Conservation (phyloP, 2,329 filamentous ascomycete genomes). For the Fonsecaea erecta region DNA sequence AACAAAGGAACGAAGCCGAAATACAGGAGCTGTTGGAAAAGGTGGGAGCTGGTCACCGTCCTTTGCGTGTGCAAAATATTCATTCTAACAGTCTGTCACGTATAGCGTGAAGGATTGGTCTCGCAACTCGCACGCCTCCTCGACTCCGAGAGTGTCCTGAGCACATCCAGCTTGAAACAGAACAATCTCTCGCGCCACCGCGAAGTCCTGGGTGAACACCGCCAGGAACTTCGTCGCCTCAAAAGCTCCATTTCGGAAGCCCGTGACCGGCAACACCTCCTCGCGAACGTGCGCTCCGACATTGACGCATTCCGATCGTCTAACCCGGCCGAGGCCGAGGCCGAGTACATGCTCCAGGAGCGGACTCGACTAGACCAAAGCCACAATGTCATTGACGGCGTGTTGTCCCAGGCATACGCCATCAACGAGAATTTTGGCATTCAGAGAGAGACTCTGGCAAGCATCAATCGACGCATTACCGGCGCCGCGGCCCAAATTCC, state of each 20-base stretch:
- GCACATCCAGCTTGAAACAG: slow-evolving; percentile 92
- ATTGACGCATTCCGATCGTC: slow-evolving; percentile 84
- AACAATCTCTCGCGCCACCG: slow-evolving; percentile 92
- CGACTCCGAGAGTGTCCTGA: slow-evolving; percentile 86
- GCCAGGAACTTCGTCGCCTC: slow-evolving; percentile 77
- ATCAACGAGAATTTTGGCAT: slow-evolving; percentile 88
- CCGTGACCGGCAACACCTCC: slow-evolving; percentile 84
- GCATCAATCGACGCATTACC: slow-evolving; percentile 88
- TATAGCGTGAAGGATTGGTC: slow-evolving; percentile 79
- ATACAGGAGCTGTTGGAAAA: slow-evolving; percentile 83
- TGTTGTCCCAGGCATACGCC: slow-evolving; percentile 93
- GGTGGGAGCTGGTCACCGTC: slow-evolving; percentile 52
- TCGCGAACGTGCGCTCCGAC: slow-evolving; percentile 87
- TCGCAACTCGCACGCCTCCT: slow-evolving; percentile 83
- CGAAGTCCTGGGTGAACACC: slow-evolving; percentile 86
- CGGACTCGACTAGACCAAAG: slow-evolving; percentile 83
- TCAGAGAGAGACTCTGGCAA: slow-evolving; percentile 85
- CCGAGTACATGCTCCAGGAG: slow-evolving; percentile 97
- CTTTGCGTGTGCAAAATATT: background rate
- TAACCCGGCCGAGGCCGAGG: slow-evolving; percentile 82
- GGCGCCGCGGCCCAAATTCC: slow-evolving; percentile 88
- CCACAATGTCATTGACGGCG: slow-evolving; percentile 84
- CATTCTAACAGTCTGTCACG: background rate
- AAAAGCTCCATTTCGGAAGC: slow-evolving; percentile 74
- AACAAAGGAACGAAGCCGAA: slow-evolving; percentile 76